Evolutionary conservation across 352 stramenopile species (phyloP).

Genomic region (Globisporangium sylvaticum): DNA sequence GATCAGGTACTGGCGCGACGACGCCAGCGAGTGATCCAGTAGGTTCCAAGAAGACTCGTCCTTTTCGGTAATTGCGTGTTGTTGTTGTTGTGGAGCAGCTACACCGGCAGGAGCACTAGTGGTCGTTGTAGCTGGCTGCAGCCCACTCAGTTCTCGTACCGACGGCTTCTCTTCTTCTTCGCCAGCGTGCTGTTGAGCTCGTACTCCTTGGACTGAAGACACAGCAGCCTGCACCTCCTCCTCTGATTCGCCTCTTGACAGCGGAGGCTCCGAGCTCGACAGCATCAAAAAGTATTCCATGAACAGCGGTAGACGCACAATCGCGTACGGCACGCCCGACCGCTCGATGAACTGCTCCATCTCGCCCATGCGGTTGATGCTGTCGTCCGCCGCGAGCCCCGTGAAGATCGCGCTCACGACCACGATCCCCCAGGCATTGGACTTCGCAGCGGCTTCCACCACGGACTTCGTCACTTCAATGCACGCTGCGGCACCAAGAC

Average conservation of each 20-base stretch:
- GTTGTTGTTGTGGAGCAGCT: neutral
- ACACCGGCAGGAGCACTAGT: neutral
- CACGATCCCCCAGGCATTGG: constrained; percentile 70
- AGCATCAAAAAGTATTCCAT: constrained; percentile 80
- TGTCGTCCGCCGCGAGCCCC: constrained; percentile 22
- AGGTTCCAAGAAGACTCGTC: constrained; percentile 27
- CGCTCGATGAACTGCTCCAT: constrained; percentile 61
- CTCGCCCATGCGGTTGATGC: constrained; percentile 53
- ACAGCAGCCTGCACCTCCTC: neutral
- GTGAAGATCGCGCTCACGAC: constrained; percentile 69
- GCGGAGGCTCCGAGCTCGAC: constrained; percentile 11
- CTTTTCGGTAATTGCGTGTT: neutral
- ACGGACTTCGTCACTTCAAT: constrained; percentile 56
- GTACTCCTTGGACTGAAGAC: neutral
- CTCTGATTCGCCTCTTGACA: neutral
- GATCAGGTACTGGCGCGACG: constrained; percentile 48
- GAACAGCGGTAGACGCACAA: constrained; percentile 66
- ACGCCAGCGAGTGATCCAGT: constrained; percentile 36
- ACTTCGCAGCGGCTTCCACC: constrained; percentile 39
- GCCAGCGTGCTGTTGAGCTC: neutral
- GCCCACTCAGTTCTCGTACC: neutral
- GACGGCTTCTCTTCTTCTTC: constrained; percentile 29
- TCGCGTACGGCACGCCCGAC: constrained; percentile 52
- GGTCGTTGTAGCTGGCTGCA: neutral
- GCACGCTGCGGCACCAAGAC: constrained; percentile 39